Percentiles rank a stretch among this genome's conserved stretches.
These are phyloP conservation scores for Fusarium sp. DNA, from an alignment of 2,329 filamentous ascomycete genomes.

Conservation along the genomic window DNA sequence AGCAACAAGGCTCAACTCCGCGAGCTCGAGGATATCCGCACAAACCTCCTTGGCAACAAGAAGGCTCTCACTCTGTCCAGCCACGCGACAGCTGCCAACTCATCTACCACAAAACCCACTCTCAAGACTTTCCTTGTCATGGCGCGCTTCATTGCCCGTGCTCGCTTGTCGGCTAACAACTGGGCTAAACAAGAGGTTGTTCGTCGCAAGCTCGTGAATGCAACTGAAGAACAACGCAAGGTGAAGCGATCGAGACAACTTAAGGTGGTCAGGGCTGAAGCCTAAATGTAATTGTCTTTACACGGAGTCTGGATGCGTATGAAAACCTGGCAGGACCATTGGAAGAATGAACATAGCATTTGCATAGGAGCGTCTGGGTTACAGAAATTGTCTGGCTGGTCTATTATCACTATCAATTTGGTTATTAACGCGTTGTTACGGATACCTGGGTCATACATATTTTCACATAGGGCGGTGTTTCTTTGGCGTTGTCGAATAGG, in stretches of 20 bases:
- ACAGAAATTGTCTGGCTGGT: slow-evolving; percentile 10
- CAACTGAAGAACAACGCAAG: slow-evolving; percentile 60
- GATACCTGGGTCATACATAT: slow-evolving; percentile 27
- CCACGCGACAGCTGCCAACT: slow-evolving; percentile 28
- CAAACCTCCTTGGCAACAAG: slow-evolving; percentile 54
- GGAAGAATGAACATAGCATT: slow-evolving; percentile 21
- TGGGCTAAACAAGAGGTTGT: slow-evolving; percentile 66
- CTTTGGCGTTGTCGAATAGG: slow-evolving; percentile 18
- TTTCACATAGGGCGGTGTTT: slow-evolving; percentile 11
- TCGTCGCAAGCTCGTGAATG: slow-evolving; percentile 60
- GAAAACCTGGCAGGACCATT: neutral
- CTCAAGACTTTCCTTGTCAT: slow-evolving; percentile 60
- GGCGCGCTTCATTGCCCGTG: slow-evolving; percentile 65
- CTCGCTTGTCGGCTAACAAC: slow-evolving; percentile 58
- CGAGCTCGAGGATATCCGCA: slow-evolving; percentile 83
- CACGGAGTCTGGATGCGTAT: slow-evolving; percentile 2
- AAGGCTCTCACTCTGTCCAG: slow-evolving; percentile 50
- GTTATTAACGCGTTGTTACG: slow-evolving; percentile 28
- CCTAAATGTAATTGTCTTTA: slow-evolving; percentile 14
- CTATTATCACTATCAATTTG: slow-evolving; percentile 16
- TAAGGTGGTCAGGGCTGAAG: slow-evolving; percentile 55
- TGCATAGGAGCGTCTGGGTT: slow-evolving; percentile 16
- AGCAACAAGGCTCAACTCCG: slow-evolving; percentile 94
- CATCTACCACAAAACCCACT: slow-evolving; percentile 37
- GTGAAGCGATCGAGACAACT: slow-evolving; percentile 56